phyloP scores from a whole-genome alignment of 2,329 filamentous ascomycete genomes.

The Talaromyces sp. region DNA sequence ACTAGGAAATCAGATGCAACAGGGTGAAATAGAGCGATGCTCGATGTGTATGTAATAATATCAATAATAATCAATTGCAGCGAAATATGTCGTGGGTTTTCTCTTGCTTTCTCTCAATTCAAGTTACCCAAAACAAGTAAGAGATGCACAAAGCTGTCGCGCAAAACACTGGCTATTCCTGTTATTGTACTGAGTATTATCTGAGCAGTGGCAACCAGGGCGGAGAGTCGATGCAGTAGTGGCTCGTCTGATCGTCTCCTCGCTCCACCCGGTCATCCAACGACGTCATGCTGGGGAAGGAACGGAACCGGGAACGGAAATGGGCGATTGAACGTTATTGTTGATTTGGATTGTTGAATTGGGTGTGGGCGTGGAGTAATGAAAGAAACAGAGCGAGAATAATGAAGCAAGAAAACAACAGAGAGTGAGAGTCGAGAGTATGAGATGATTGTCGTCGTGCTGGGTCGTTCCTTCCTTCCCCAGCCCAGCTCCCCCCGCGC shows the following conservation, averaged over 20 bases:
- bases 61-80: neutral
- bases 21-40: neutral
- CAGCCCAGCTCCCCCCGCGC: neutral
- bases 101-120: neutral
- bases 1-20: neutral
- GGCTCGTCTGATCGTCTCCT: neutral
- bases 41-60: neutral
- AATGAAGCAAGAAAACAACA: neutral
- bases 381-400: neutral
- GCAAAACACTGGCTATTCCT: too few species aligned
- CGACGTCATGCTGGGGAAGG: neutral
- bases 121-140: neutral
- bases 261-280: neutral
- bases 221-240: too few species aligned
- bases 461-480: neutral
- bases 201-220: neutral
- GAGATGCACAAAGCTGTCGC: neutral
- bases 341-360: neutral
- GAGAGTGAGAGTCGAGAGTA: too few species aligned
- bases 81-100: too few species aligned
- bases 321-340: neutral
- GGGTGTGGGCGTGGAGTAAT: neutral
- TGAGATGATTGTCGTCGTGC: too few species aligned
- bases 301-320: neutral
- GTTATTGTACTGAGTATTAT: too few species aligned